Percentiles rank a stretch among this genome's conserved stretches.
Evolutionary conservation across 768 basidiomycete species (phyloP).

Genomic region (Pleurotus tuoliensis): DNA sequence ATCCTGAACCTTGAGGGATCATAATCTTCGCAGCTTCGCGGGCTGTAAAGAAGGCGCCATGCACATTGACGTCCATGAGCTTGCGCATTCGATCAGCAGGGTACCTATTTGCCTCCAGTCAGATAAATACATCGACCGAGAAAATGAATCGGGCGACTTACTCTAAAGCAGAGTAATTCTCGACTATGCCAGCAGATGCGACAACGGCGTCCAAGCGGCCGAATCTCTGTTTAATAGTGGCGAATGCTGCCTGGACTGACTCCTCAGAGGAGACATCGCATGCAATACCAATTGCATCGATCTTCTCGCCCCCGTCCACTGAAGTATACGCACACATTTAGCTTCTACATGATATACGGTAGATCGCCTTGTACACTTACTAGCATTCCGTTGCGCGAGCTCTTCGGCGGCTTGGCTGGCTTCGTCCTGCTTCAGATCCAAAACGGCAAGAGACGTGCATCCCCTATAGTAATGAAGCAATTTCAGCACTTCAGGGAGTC

Average conservation of each 20-base stretch:
- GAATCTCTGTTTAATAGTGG: conserved; percentile 54
- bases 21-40: conserved; percentile 91
- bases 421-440: conserved; percentile 76
- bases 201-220: conserved; percentile 81
- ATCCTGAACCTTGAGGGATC: conserved; percentile 77
- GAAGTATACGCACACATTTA: conserved; percentile 13
- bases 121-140: conserved; percentile 2
- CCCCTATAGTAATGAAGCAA: conserved; percentile 55
- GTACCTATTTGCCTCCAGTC: conserved; percentile 46
- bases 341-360: conserved; percentile 1
- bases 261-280: conserved; percentile 87
- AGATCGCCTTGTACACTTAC: conserved; percentile 14
- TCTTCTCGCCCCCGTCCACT: conserved; percentile 53
- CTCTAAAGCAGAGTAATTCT: conserved; percentile 87
- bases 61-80: conserved; percentile 90
- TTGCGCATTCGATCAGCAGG: conserved; percentile 81
- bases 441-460: conserved; percentile 71
- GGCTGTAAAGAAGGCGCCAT: conserved; percentile 94
- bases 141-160: conserved; percentile 30
- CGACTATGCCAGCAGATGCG: conserved; percentile 89
- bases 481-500: background rate
- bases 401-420: conserved; percentile 66
- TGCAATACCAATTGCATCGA: conserved; percentile 66
- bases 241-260: conserved; percentile 72
- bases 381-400: conserved; percentile 53